phyloP scores from a whole-genome alignment of 2,329 filamentous ascomycete genomes.

The Cucurbitaria berberidis region DNA sequence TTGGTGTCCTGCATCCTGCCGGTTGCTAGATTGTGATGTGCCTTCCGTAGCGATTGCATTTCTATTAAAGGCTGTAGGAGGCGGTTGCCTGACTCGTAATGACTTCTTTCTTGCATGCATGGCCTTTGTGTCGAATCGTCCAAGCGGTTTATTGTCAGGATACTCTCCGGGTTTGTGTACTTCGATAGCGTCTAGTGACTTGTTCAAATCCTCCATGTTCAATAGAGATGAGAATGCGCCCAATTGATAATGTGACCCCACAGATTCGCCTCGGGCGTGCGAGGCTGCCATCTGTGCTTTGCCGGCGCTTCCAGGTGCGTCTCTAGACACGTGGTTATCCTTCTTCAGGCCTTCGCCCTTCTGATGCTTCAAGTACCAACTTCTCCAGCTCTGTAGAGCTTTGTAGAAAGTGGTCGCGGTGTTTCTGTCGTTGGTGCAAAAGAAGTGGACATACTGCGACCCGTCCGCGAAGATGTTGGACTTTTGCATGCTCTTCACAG shows the following conservation, averaged over 20 bases:
- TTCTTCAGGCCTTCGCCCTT: conserved; percentile 62
- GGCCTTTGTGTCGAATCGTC: conserved; percentile 32
- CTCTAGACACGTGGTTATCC: conserved; percentile 39
- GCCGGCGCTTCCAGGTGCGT: conserved; percentile 22
- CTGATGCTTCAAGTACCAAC: conserved; percentile 85
- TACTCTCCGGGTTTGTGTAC: conserved; percentile 31
- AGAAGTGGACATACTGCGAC: conserved; percentile 90
- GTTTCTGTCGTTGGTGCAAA: conserved; percentile 75
- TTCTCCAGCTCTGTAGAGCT: conserved; percentile 80
- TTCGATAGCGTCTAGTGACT: conserved; percentile 39
- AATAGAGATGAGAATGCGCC: conserved; percentile 73
- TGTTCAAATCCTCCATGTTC: conserved; percentile 66
- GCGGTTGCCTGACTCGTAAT: conserved; percentile 43
- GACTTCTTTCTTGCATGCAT: conserved; percentile 48
- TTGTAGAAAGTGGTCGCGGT: conserved; percentile 73
- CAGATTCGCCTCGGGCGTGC: conserved; percentile 45
- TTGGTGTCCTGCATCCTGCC: conserved; percentile 30
- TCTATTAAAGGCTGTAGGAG: conserved; percentile 42
- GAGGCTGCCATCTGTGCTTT: conserved; percentile 19
- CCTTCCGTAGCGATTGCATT: conserved; percentile 24
- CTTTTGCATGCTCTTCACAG: conserved; percentile 91
- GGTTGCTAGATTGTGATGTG: conserved; percentile 18
- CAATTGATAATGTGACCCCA: conserved; percentile 64
- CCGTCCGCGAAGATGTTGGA: conserved; percentile 80
- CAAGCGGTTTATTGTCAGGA: conserved; percentile 34